Evolutionary conservation across 164 flowering plant species (phyloP).

Genomic region (Aristolochia fimbriata): DNA sequence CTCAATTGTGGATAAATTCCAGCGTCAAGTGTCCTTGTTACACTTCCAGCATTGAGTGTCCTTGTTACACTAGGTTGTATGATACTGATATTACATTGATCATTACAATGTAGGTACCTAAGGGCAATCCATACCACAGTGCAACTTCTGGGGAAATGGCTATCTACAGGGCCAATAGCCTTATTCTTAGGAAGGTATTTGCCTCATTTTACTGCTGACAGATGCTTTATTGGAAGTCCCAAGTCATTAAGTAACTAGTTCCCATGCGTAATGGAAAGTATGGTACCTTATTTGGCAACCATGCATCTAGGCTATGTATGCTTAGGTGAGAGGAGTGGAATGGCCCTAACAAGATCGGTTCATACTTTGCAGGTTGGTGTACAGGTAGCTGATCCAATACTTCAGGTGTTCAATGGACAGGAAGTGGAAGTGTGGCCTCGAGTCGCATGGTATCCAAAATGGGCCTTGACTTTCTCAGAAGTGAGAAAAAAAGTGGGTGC

Average conservation of each 20-base stretch:
- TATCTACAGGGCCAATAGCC: conserved; percentile 78
- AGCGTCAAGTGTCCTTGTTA: too few relatives aligned
- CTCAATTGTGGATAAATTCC: too few relatives aligned
- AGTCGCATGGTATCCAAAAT: conserved; percentile 74
- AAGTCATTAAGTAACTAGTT: too few relatives aligned
- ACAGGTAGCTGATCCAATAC: conserved; percentile 55
- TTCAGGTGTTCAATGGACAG: conserved; percentile 72
- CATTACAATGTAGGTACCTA: conserved; percentile 60
- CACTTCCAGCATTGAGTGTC: too few relatives aligned
- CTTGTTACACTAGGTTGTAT: background rate
- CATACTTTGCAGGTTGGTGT: conserved; percentile 27
- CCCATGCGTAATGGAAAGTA: too few relatives aligned
- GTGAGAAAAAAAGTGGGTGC: conserved; percentile 58
- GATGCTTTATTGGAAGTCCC: too few relatives aligned
- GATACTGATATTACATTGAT: background rate
- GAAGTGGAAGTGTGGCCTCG: conserved; percentile 97
- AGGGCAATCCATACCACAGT: conserved; percentile 97
- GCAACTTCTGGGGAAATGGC: conserved; percentile 97
- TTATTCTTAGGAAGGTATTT: conserved; percentile 69
- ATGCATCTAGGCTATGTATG: too few relatives aligned
- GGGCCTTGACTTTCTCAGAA: conserved; percentile 72
- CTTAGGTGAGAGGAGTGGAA: background rate
- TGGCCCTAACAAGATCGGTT: background rate
- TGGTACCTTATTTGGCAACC: too few relatives aligned
- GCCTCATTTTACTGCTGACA: background rate